Percentiles rank a stretch among this genome's conserved stretches.
These are phyloP conservation scores for Mycotypha africana DNA, from an alignment of 371 early-diverging fungal species.

Conservation along the genomic window DNA sequence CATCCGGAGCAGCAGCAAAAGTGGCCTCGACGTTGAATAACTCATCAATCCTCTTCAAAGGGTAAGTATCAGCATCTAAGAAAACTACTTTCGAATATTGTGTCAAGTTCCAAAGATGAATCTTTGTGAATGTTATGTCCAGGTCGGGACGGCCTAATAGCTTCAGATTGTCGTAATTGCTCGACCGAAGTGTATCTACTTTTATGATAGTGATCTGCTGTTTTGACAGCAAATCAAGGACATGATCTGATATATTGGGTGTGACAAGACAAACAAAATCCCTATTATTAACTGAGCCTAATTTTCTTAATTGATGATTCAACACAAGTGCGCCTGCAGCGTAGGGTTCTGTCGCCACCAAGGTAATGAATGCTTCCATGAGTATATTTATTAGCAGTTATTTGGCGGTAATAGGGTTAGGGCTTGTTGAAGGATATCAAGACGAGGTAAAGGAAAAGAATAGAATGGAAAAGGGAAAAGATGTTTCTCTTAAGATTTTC, in stretches of 20 bases:
- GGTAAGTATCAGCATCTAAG: slow-evolving; percentile 88
- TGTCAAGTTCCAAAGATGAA: slow-evolving; percentile 76
- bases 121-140: slow-evolving; percentile 83
- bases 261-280: slow-evolving; percentile 72
- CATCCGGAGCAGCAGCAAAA: slow-evolving; percentile 81
- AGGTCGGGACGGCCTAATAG: slow-evolving; percentile 88
- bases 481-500: no score
- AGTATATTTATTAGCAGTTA: no score
- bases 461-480: neutral
- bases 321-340: slow-evolving; percentile 84
- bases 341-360: slow-evolving; percentile 75
- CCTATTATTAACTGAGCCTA: slow-evolving; percentile 57
- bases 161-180: slow-evolving; percentile 51
- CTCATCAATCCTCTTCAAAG: slow-evolving; percentile 74
- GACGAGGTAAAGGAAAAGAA: neutral
- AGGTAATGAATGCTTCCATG: slow-evolving; percentile 63
- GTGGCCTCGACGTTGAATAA: slow-evolving; percentile 75
- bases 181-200: slow-evolving; percentile 53
- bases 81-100: slow-evolving; percentile 70
- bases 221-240: slow-evolving; percentile 38
- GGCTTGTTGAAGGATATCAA: no score
- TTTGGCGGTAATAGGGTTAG: no score
- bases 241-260: slow-evolving; percentile 38
- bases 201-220: slow-evolving; percentile 59
- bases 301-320: slow-evolving; percentile 66